Evolutionary conservation across 805 yeast genomes (phyloP).

Genomic region (Saturnispora sanitii): DNA sequence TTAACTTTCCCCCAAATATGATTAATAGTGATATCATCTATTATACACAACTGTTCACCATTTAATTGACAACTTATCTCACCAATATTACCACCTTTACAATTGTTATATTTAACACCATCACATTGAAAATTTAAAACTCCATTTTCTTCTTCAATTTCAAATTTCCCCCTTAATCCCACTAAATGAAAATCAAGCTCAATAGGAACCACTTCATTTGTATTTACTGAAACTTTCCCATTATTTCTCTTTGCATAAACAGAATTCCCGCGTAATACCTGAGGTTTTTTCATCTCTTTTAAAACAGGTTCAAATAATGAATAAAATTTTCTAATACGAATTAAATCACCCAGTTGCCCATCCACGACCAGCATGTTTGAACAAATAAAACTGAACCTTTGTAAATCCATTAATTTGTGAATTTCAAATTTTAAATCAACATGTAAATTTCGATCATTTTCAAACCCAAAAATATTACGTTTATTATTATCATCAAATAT

Average conservation of each 20-base stretch:
- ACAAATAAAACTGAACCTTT: constrained; percentile 31
- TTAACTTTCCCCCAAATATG: constrained; percentile 11
- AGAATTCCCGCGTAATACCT: too few relatives aligned
- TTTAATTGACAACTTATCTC: background rate
- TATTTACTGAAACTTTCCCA: too few relatives aligned
- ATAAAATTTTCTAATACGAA: constrained; percentile 9
- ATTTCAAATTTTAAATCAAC: constrained; percentile 49
- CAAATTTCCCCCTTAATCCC: background rate
- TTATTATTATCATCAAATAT: constrained; percentile 19
- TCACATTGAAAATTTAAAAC: background rate
- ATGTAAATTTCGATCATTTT: constrained; percentile 19
- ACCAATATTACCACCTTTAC: constrained; percentile 2
- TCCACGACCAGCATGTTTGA: constrained; percentile 32
- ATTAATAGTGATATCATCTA: constrained; percentile 15
- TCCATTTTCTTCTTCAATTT: constrained; percentile 1
- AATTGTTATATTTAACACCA: constrained; percentile 2
- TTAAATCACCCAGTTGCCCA: constrained; percentile 12
- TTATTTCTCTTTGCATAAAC: too few relatives aligned
- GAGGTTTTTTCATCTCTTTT: too few relatives aligned
- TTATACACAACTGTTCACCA: background rate
- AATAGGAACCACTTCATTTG: too few relatives aligned
- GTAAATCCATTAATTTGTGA: constrained; percentile 19
- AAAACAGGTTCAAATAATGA: constrained; percentile 13
- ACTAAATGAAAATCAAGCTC: background rate
- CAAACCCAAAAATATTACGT: constrained; percentile 22